Conservation (phyloP, 805 yeast genomes). For the Blastobotrys americana region DNA sequence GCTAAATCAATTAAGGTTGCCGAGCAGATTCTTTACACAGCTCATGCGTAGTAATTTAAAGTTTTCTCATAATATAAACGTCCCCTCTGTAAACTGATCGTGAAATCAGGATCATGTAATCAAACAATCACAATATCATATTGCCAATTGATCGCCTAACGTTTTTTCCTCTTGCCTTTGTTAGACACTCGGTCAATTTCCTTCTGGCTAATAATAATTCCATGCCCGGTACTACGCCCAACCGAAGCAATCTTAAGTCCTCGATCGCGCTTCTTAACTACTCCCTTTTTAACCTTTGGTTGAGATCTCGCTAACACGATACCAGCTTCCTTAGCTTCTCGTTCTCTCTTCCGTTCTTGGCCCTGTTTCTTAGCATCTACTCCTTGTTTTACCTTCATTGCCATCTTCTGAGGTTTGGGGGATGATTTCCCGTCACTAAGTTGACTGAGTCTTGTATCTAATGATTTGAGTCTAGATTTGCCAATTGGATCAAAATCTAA, state of each 20-base stretch:
- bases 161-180: conserved; percentile 1
- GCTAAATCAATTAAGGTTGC: too few species aligned
- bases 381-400: conserved; percentile 43
- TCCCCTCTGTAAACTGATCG: too few species aligned
- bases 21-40: too few species aligned
- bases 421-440: conserved; percentile 25
- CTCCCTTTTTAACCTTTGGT: conserved; percentile 33
- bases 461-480: conserved; percentile 31
- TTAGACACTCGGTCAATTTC: conserved; percentile 45
- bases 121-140: too few species aligned
- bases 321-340: conserved; percentile 84
- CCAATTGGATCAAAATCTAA: conserved; percentile 34
- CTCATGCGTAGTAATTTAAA: too few species aligned
- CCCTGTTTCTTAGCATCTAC: neutral
- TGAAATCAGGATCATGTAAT: too few species aligned
- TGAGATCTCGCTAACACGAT: conserved; percentile 53
- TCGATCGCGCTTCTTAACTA: conserved; percentile 52
- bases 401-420: conserved; percentile 38
- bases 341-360: conserved; percentile 44
- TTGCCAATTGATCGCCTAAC: too few species aligned
- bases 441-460: conserved; percentile 31
- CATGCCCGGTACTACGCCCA: conserved; percentile 73
- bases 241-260: conserved; percentile 73
- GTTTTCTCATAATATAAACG: too few species aligned
- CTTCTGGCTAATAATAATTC: conserved; percentile 57